Percentiles rank a stretch among this genome's conserved stretches.
phyloP scores from a whole-genome alignment of 352 stramenopile species.

The Phytophthora agathidicida region DNA sequence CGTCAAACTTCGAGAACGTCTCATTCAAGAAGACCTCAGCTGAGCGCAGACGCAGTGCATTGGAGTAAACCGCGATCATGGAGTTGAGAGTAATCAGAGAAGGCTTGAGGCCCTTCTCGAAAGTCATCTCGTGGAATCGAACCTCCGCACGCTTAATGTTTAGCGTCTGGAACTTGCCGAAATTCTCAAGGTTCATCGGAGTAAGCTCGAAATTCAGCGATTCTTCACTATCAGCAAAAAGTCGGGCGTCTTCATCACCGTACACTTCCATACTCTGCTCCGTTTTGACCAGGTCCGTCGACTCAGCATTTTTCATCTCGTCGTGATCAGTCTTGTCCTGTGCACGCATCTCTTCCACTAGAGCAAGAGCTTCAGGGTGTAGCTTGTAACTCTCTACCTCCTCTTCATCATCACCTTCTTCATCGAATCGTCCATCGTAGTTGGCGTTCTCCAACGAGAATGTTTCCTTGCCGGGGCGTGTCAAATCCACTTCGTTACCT shows the following conservation, averaged over 20 bases:
- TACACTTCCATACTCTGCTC: slow-evolving; percentile 43
- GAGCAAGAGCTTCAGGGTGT: slow-evolving; percentile 41
- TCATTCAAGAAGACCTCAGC: slow-evolving; percentile 57
- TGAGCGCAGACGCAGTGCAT: slow-evolving; percentile 65
- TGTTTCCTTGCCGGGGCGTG: slow-evolving; percentile 64
- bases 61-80: slow-evolving; percentile 82
- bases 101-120: slow-evolving; percentile 39
- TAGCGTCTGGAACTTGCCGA: slow-evolving; percentile 70
- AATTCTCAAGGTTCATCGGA: slow-evolving; percentile 70
- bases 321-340: slow-evolving; percentile 40
- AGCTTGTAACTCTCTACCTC: slow-evolving; percentile 53
- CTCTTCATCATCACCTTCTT: slow-evolving; percentile 60
- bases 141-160: slow-evolving; percentile 72
- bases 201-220: slow-evolving; percentile 51
- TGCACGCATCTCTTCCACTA: slow-evolving; percentile 41
- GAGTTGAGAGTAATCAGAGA: slow-evolving; percentile 75
- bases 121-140: slow-evolving; percentile 70
- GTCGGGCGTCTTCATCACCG: slow-evolving; percentile 36
- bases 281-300: slow-evolving; percentile 25
- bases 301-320: slow-evolving; percentile 44
- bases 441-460: slow-evolving; percentile 66
- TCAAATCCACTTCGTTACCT: slow-evolving; percentile 75
- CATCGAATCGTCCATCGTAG: slow-evolving; percentile 68
- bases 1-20: slow-evolving; percentile 51
- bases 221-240: slow-evolving; percentile 45